Percentiles rank a stretch among this genome's conserved stretches.
These are phyloP conservation scores for Ascomycota sp. DNA, from an alignment of 2,329 filamentous ascomycete genomes.

Conservation along the genomic window DNA sequence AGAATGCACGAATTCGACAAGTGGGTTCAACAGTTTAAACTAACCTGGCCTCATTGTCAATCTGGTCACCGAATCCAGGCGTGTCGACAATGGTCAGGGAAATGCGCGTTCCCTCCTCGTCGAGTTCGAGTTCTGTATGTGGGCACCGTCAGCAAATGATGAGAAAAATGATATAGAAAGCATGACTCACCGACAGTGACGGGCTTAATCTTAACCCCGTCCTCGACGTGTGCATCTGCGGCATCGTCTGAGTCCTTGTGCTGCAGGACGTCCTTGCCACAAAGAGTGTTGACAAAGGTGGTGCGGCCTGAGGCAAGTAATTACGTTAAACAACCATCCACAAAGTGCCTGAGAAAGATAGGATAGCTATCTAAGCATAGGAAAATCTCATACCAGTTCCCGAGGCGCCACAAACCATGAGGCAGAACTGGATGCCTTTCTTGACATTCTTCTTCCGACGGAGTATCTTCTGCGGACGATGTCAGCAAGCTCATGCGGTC, in stretches of 20 bases:
- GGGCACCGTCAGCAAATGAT: background rate
- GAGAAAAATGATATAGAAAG: background rate
- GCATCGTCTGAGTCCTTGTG: constrained; percentile 91
- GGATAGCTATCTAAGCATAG: too few relatives aligned
- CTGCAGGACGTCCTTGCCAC: constrained; percentile 75
- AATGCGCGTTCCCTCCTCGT: constrained; percentile 96
- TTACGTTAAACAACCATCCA: too few relatives aligned
- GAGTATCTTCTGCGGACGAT: constrained; percentile 61
- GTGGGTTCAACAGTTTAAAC: constrained; percentile 3
- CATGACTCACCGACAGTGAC: constrained; percentile 64
- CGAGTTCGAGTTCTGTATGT: constrained; percentile 63
- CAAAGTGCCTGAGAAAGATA: too few relatives aligned
- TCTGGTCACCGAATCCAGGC: constrained; percentile 93
- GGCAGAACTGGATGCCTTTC: constrained; percentile 99
- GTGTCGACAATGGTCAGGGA: constrained; percentile 97
- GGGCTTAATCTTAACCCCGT: constrained; percentile 96
- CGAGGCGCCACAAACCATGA: constrained; percentile 99
- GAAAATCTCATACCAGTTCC: constrained; percentile 53
- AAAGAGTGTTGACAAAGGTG: constrained; percentile 98
- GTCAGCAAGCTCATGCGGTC: constrained; percentile 7
- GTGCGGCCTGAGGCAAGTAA: constrained; percentile 55
- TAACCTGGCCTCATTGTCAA: constrained; percentile 96
- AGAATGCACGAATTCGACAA: too few relatives aligned
- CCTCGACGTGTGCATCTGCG: constrained; percentile 72
- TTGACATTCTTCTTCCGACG: constrained; percentile 99